Conservation (phyloP, 1,284 basidiomycete genomes). For the Coriolopsis trogii region DNA sequence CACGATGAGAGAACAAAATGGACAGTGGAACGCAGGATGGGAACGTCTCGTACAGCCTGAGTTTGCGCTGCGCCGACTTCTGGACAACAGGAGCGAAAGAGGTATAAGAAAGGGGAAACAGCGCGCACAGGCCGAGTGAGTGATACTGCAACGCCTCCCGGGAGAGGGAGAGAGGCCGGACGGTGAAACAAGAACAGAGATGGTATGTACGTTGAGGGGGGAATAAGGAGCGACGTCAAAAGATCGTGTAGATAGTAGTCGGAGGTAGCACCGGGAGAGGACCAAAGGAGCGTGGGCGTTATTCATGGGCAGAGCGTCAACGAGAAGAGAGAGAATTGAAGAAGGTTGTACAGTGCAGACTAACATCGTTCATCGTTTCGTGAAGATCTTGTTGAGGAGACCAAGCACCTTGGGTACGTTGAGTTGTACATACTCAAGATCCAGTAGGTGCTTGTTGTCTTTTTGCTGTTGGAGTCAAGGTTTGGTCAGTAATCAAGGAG, state of each 20-base stretch:
- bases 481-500: not conserved
- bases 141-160: not conserved
- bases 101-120: conserved; percentile 18
- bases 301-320: conserved; percentile 7
- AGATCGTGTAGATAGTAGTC: conserved; percentile 13
- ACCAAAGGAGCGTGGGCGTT: conserved; percentile 18
- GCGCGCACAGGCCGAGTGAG: conserved; percentile 2
- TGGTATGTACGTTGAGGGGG: not conserved
- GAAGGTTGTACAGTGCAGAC: not conserved
- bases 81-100: conserved; percentile 15
- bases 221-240: conserved; percentile 9
- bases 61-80: conserved; percentile 13
- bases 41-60: conserved; percentile 19
- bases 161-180: not conserved
- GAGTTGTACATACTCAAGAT: conserved; percentile 97
- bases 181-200: not conserved
- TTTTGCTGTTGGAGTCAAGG: conserved; percentile 74
- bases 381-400: conserved; percentile 90
- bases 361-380: conserved; percentile 63
- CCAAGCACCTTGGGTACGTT: conserved; percentile 95
- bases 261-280: conserved; percentile 19
- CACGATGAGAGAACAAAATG: conserved; percentile 1
- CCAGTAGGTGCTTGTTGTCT: conserved; percentile 94
- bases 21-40: not conserved
- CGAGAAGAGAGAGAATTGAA: not conserved